Percentiles rank a stretch among this genome's conserved stretches.
These are phyloP conservation scores for Prunus dulcis DNA, from an alignment of 306 rosid genomes.

Conservation along the genomic window DNA sequence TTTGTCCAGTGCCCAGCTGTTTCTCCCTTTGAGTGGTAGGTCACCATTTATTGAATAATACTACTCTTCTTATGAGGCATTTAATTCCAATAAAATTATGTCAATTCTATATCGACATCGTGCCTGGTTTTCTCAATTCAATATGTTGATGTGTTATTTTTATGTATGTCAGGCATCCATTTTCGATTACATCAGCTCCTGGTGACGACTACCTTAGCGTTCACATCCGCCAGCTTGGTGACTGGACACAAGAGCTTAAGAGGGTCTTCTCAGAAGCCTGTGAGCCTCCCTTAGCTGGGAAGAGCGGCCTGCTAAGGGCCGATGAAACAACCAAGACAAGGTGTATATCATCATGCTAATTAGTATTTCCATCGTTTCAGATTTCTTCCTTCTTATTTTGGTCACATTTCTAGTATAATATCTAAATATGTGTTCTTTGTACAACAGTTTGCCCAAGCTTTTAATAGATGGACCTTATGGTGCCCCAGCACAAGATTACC, in stretches of 20 bases:
- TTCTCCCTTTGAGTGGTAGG: slow-evolving; percentile 96
- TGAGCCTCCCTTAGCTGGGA: slow-evolving; percentile 89
- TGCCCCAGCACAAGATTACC: slow-evolving; percentile 94
- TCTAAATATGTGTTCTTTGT: slow-evolving; percentile 6
- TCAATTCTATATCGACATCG: not conserved
- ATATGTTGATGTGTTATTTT: slow-evolving; percentile 12
- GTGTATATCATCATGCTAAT: slow-evolving; percentile 31
- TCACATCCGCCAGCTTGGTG: slow-evolving; percentile 98
- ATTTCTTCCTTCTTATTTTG: slow-evolving; percentile 2
- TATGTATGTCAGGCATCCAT: slow-evolving; percentile 81
- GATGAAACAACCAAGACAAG: slow-evolving; percentile 94
- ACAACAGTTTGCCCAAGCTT: slow-evolving; percentile 82
- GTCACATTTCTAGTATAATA: not conserved
- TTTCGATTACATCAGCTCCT: slow-evolving; percentile 99
- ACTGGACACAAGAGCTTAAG: slow-evolving; percentile 97
- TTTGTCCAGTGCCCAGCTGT: slow-evolving; percentile 98
- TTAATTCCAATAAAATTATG: not conserved
- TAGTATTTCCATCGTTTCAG: slow-evolving; percentile 5
- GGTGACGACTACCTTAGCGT: slow-evolving; percentile 96
- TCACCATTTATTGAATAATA: slow-evolving; percentile 1
- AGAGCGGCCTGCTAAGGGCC: slow-evolving; percentile 95
- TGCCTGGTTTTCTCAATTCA: not conserved
- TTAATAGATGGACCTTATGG: slow-evolving; percentile 97
- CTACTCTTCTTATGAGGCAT: not conserved
- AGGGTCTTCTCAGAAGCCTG: slow-evolving; percentile 90